A percentile compares a stretch with the other conserved stretches of the same genome.
These are phyloP conservation scores for Apiotrichum gamsii DNA, from an alignment of 1,284 basidiomycete species.

Conservation along the genomic window DNA sequence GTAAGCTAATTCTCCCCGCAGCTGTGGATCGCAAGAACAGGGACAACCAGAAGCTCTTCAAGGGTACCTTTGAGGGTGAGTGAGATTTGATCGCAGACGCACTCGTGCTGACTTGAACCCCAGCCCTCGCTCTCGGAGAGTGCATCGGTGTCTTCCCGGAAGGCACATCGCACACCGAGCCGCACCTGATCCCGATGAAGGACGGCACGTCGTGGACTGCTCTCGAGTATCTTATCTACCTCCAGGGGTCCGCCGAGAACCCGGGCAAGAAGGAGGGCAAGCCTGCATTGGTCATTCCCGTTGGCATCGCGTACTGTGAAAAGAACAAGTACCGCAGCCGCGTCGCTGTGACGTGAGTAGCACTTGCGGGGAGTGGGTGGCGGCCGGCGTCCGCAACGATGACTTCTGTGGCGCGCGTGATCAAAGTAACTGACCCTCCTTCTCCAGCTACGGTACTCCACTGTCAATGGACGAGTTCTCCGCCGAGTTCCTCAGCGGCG, in stretches of 20 bases:
- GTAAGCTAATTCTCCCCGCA: conserved; percentile 16
- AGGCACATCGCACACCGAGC: conserved; percentile 69
- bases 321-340: conserved; percentile 86
- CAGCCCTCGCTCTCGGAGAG: conserved; percentile 64
- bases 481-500: conserved; percentile 65
- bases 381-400: no score
- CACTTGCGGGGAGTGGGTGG: no score
- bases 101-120: no score
- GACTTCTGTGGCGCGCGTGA: no score
- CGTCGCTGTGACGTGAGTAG: conserved; percentile 51
- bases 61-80: conserved; percentile 69
- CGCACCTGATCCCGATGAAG: conserved; percentile 85
- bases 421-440: neutral
- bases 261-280: conserved; percentile 45
- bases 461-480: conserved; percentile 69
- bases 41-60: conserved; percentile 82
- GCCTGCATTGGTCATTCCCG: conserved; percentile 64
- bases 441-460: conserved; percentile 74
- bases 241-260: conserved; percentile 51
- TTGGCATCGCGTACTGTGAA: conserved; percentile 86
- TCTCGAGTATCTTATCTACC: conserved; percentile 81
- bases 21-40: conserved; percentile 90
- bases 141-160: conserved; percentile 92
- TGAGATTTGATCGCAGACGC: no score
- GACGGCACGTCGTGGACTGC: conserved; percentile 95